Conservation (phyloP, 805 yeast species). For the Sugiyamaella chiloensis region DNA sequence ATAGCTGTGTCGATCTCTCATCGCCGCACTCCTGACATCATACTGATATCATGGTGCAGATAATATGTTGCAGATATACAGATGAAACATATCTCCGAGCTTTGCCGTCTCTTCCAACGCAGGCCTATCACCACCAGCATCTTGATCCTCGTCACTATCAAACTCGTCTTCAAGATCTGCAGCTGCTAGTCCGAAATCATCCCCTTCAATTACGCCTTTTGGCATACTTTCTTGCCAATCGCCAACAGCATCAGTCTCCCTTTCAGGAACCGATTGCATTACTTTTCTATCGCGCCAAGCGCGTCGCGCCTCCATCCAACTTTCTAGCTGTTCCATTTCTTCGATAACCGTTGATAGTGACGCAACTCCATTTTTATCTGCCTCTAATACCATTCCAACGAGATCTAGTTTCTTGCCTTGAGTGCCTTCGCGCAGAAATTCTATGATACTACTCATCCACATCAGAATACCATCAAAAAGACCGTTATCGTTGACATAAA, state of each 20-base stretch:
- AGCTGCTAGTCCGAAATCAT: conserved; percentile 49
- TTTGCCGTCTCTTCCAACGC: conserved; percentile 30
- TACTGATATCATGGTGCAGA: conserved; percentile 6
- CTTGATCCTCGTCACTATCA: conserved; percentile 32
- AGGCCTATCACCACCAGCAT: conserved; percentile 26
- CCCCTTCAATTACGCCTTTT: conserved; percentile 37
- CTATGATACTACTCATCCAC: conserved; percentile 71
- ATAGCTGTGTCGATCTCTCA: background rate
- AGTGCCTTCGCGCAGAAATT: conserved; percentile 60
- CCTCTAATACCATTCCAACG: conserved; percentile 23
- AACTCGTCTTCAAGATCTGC: conserved; percentile 44
- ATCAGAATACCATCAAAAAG: conserved; percentile 66
- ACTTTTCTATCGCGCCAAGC: conserved; percentile 28
- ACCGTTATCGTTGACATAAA: conserved; percentile 74
- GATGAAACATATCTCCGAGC: conserved; percentile 26
- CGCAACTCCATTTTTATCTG: conserved; percentile 22
- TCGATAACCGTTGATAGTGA: conserved; percentile 28
- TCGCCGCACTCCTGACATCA: conserved; percentile 11
- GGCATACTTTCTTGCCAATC: conserved; percentile 46
- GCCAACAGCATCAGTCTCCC: conserved; percentile 32
- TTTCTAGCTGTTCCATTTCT: conserved; percentile 42
- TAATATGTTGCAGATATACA: conserved; percentile 13
- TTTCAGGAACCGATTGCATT: conserved; percentile 21
- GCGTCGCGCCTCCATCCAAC: conserved; percentile 37
- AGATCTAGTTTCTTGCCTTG: conserved; percentile 48